Conservation (phyloP, 768 basidiomycete species). For the Neoboletus magnificus region DNA sequence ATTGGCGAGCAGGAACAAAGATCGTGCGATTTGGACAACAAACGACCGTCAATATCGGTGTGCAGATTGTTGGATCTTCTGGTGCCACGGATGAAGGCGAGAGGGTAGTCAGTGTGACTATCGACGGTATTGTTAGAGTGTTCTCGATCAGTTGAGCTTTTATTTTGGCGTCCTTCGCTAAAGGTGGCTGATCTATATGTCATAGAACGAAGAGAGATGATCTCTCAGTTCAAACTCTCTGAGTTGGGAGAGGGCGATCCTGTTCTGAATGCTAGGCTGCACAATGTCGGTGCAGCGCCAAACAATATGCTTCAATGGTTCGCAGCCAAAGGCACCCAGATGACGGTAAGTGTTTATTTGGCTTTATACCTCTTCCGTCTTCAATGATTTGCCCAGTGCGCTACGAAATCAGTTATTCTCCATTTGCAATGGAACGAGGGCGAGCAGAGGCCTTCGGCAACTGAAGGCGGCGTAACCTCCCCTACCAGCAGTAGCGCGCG, state of each 20-base stretch:
- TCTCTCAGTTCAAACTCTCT: slow-evolving; percentile 85
- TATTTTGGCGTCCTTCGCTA: neutral
- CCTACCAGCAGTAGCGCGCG: slow-evolving; percentile 21
- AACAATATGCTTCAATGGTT: slow-evolving; percentile 96
- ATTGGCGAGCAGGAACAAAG: slow-evolving; percentile 86
- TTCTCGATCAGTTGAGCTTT: slow-evolving; percentile 79
- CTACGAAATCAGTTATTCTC: slow-evolving; percentile 81
- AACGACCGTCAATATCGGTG: slow-evolving; percentile 88
- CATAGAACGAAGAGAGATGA: slow-evolving; percentile 74
- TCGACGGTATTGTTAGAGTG: slow-evolving; percentile 86
- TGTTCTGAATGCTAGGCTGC: slow-evolving; percentile 60
- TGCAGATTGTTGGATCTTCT: slow-evolving; percentile 68
- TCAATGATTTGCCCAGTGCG: slow-evolving; percentile 53
- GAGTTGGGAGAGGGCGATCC: slow-evolving; percentile 72
- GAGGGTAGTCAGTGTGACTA: slow-evolving; percentile 84
- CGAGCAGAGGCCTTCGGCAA: slow-evolving; percentile 28
- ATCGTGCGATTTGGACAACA: slow-evolving; percentile 90
- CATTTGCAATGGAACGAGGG: slow-evolving; percentile 86
- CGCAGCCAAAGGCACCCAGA: slow-evolving; percentile 83
- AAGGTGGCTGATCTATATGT: slow-evolving; percentile 4
- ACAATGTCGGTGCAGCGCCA: slow-evolving; percentile 74
- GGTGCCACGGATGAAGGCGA: slow-evolving; percentile 56
- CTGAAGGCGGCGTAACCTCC: slow-evolving; percentile 19
- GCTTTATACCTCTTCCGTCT: neutral
- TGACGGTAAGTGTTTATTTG: slow-evolving; percentile 60